Conservation (phyloP, 441 rosid genomes). For the Oxalis stricta region DNA sequence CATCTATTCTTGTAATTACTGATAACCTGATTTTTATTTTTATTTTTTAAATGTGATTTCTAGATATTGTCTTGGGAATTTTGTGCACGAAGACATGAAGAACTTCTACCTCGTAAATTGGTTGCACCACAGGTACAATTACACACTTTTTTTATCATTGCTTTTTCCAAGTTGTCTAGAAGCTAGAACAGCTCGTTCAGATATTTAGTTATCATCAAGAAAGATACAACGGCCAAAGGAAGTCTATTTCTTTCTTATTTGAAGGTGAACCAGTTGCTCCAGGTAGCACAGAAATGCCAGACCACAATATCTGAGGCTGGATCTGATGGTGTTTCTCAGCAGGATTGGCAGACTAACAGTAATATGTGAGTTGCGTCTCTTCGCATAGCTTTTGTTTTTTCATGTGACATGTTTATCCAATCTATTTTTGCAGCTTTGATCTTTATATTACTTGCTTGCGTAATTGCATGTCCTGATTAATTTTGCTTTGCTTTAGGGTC, state of each 20-base stretch:
- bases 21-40: conserved; percentile 6
- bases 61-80: conserved; percentile 98
- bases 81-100: conserved; percentile 90
- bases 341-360: conserved; percentile 85
- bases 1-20: neutral
- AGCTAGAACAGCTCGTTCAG: too few species aligned
- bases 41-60: conserved; percentile 7
- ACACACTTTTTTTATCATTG: neutral
- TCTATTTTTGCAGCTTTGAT: neutral
- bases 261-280: conserved; percentile 87
- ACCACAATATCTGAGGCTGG: conserved; percentile 85
- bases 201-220: too few species aligned
- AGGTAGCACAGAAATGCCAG: conserved; percentile 95
- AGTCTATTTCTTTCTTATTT: conserved; percentile 1
- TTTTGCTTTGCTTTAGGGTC: conserved; percentile 44
- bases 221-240: too few species aligned
- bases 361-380: conserved; percentile 52
- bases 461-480: neutral
- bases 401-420: neutral
- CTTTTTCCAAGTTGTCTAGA: neutral
- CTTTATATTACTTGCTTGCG: too few species aligned
- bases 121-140: conserved; percentile 87
- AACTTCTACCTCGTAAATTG: conserved; percentile 88
- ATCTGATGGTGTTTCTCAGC: conserved; percentile 78
- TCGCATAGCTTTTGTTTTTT: neutral